phyloP scores from a whole-genome alignment of 1,139 yeast species.

The Candida glucosophila region DNA sequence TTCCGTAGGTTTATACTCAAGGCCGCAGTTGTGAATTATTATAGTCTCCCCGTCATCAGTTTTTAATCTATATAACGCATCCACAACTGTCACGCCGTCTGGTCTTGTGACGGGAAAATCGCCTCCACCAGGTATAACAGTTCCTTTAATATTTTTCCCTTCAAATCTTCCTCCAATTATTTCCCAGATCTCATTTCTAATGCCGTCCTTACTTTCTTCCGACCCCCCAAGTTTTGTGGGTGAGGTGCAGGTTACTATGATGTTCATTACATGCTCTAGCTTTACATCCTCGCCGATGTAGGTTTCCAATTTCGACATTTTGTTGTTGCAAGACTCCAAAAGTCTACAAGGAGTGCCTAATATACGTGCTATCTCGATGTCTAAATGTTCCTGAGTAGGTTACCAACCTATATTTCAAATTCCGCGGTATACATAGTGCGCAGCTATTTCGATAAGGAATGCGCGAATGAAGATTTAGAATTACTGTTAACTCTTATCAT shows the following conservation, averaged over 20 bases:
- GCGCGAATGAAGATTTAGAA: too few relatives aligned
- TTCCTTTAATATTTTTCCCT: constrained; percentile 1
- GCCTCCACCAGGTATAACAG: constrained; percentile 1
- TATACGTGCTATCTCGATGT: too few relatives aligned
- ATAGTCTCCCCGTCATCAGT: constrained; percentile 2
- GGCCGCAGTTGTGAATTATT: constrained; percentile 1
- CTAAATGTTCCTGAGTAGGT: too few relatives aligned
- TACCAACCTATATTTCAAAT: too few relatives aligned
- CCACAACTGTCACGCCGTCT: constrained; percentile 1
- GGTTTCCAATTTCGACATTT: too few relatives aligned
- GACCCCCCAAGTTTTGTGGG: constrained; percentile 1
- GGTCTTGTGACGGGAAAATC: constrained; percentile 1
- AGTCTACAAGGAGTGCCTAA: too few relatives aligned
- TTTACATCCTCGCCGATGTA: too few relatives aligned
- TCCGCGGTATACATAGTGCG: too few relatives aligned
- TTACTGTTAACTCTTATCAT: too few relatives aligned
- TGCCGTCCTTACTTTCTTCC: constrained; percentile 1
- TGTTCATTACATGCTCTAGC: constrained; percentile 1
- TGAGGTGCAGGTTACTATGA: constrained; percentile 1
- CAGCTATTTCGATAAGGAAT: too few relatives aligned
- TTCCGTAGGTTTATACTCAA: neutral
- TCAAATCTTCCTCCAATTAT: constrained; percentile 1
- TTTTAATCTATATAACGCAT: constrained; percentile 1
- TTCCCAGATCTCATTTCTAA: constrained; percentile 1
- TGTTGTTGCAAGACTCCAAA: too few relatives aligned